Percentiles rank a stretch among this genome's conserved stretches.
phyloP scores from a whole-genome alignment of 768 basidiomycete species.

The Suillus placidus region DNA sequence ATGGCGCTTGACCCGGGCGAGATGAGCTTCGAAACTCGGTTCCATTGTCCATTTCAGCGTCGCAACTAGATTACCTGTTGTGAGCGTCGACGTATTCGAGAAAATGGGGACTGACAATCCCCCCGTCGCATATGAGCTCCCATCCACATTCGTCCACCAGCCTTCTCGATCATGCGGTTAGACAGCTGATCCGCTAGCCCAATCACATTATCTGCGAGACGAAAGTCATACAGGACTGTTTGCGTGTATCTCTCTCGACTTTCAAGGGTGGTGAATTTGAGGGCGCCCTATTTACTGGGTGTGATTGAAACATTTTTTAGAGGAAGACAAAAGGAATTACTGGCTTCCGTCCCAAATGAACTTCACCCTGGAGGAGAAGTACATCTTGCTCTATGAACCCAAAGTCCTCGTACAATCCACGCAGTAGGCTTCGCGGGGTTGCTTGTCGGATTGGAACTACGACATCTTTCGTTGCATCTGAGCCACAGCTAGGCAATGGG shows the following conservation, averaged over 20 bases:
- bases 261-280: slow-evolving; percentile 36
- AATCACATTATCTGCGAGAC: slow-evolving; percentile 26
- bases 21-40: slow-evolving; percentile 32
- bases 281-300: slow-evolving; percentile 26
- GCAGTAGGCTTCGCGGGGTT: slow-evolving; percentile 34
- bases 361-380: slow-evolving; percentile 43
- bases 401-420: slow-evolving; percentile 45
- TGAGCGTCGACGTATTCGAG: no score
- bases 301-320: neutral
- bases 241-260: slow-evolving; percentile 31
- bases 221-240: slow-evolving; percentile 36
- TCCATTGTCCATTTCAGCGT: slow-evolving; percentile 39
- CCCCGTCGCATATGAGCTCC: slow-evolving; percentile 49
- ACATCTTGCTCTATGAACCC: slow-evolving; percentile 36
- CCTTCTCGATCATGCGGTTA: slow-evolving; percentile 33
- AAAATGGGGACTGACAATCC: slow-evolving; percentile 37
- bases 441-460: slow-evolving; percentile 37
- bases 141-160: slow-evolving; percentile 43
- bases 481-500: slow-evolving; percentile 33
- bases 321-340: slow-evolving; percentile 22
- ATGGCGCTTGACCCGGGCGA: slow-evolving; percentile 33
- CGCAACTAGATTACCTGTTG: slow-evolving; percentile 23
- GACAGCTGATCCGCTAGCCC: slow-evolving; percentile 34
- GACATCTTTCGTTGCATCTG: slow-evolving; percentile 43
- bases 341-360: slow-evolving; percentile 42